Evolutionary conservation across 257 asterid species (phyloP).

Genomic region (Galeopsis tetrahit): DNA sequence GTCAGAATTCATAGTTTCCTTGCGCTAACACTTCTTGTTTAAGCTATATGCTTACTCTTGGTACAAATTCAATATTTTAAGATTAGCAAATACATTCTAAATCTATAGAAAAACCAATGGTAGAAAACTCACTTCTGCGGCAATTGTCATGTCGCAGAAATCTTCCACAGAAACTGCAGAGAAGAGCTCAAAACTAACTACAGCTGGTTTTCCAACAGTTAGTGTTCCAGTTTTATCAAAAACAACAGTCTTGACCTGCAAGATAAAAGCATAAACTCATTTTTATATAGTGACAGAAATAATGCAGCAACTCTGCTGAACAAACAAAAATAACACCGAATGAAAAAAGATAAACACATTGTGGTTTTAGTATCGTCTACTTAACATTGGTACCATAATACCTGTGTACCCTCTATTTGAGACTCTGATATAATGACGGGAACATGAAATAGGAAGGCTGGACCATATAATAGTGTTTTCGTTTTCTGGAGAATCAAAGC

Average conservation of each 20-base stretch:
- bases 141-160: slow-evolving; percentile 81
- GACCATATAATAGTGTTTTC: not conserved
- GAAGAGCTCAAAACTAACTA: slow-evolving; percentile 78
- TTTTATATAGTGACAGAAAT: slow-evolving; percentile 18
- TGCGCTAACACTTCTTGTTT: not conserved
- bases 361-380: not conserved
- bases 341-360: not conserved
- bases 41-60: slow-evolving; percentile 18
- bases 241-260: slow-evolving; percentile 79
- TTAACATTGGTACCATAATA: not conserved
- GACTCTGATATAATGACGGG: slow-evolving; percentile 15
- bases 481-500: not conserved
- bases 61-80: not conserved
- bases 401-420: slow-evolving; percentile 8
- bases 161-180: slow-evolving; percentile 74
- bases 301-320: slow-evolving; percentile 17
- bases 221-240: slow-evolving; percentile 95
- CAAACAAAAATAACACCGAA: slow-evolving; percentile 10
- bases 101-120: slow-evolving; percentile 1
- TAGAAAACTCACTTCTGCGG: slow-evolving; percentile 77
- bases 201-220: slow-evolving; percentile 92
- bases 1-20: slow-evolving; percentile 3
- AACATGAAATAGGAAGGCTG: not conserved
- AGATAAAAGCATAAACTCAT: slow-evolving; percentile 27
- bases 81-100: slow-evolving; percentile 2